Evolutionary conservation across 192 early-diverging fungal species (phyloP), one percentile per base, ranked within the genome.

Genomic region (Pilobolus umbonatus): DNA sequence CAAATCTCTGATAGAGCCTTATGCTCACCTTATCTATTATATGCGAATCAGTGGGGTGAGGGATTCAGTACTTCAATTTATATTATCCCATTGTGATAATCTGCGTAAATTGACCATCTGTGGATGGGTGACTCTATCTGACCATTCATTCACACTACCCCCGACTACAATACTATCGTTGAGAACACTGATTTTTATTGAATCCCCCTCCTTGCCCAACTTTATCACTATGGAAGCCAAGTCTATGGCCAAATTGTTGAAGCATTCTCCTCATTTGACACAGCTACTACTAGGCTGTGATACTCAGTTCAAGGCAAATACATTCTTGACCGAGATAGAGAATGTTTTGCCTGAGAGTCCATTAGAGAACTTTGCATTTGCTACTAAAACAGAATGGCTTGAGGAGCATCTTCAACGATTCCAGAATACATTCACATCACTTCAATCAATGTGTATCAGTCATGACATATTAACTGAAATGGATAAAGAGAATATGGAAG

Each of bases 61-160:
- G 2, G 62, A 64, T 29, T 47, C 35, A 11, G 4, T 55, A 5
- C 2, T 64, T 22, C 44, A 50, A 1, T 64, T 49, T 25, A 56
- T 64, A n/a, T 19, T 64, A 6, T 35, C 12, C 4, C 22, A 19
- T 31, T 64, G 62, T 5, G 12, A 14, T 22, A 49, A 64, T 42
- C 17, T 64, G 1, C 43, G 24, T n/a, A 26, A 35, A 2, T 30
- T 64, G 3, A 47, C 43, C 2, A 45, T 64, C 11, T 24, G 25
- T 21, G 62, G 62, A 24, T 64, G 62, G 62, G 24, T 34, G 4
- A 64, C 62, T 3, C 29, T 64, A 26, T 56, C 62, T 3, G 28
- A 56, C 24, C 62, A 64, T 8, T 44, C 53, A 17, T n/a, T 57
- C 14, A 22, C 40, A 21, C 8, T 54, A 25, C 9, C 17, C 5